These are phyloP conservation scores for Cutaneotrichosporon mucoides DNA, from an alignment of 1,284 basidiomycete genomes.

Conservation along the genomic window DNA sequence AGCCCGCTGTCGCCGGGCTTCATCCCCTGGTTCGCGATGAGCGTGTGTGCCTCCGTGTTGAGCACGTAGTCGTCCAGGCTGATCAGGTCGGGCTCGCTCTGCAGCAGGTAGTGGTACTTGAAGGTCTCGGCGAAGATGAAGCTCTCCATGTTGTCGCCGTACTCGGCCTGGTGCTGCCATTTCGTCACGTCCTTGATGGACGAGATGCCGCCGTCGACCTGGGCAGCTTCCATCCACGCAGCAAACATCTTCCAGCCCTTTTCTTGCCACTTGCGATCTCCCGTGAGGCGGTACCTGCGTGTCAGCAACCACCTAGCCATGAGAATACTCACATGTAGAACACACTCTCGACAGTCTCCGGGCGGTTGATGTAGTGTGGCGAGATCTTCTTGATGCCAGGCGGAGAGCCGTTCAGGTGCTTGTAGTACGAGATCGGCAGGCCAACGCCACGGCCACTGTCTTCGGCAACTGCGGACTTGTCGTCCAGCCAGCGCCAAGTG, in stretches of 20 bases:
- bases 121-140: slow-evolving; percentile 58
- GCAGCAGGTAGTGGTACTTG: slow-evolving; percentile 54
- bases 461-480: slow-evolving; percentile 20
- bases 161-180: slow-evolving; percentile 22
- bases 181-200: slow-evolving; percentile 50
- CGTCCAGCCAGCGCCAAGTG: slow-evolving; percentile 28
- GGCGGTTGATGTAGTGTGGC: slow-evolving; percentile 49
- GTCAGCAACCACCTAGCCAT: slow-evolving; percentile 2
- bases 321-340: slow-evolving; percentile 52
- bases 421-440: slow-evolving; percentile 36
- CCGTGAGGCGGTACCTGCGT: slow-evolving; percentile 56
- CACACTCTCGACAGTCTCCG: slow-evolving; percentile 58
- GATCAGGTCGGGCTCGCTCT: slow-evolving; percentile 53
- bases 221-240: slow-evolving; percentile 52
- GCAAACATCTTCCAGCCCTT: slow-evolving; percentile 59
- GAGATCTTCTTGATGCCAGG: slow-evolving; percentile 34
- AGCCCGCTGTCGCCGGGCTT: slow-evolving; percentile 35
- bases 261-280: slow-evolving; percentile 56
- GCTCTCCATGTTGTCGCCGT: slow-evolving; percentile 51
- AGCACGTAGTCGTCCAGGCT: slow-evolving; percentile 58
- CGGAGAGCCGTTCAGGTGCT: slow-evolving; percentile 36
- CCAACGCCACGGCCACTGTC: slow-evolving; percentile 22
- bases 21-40: slow-evolving; percentile 34
- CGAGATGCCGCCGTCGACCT: slow-evolving; percentile 48
- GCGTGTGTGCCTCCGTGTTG: slow-evolving; percentile 52